Conservation (phyloP, 257 asterid species). For the Osmanthus fragrans region DNA sequence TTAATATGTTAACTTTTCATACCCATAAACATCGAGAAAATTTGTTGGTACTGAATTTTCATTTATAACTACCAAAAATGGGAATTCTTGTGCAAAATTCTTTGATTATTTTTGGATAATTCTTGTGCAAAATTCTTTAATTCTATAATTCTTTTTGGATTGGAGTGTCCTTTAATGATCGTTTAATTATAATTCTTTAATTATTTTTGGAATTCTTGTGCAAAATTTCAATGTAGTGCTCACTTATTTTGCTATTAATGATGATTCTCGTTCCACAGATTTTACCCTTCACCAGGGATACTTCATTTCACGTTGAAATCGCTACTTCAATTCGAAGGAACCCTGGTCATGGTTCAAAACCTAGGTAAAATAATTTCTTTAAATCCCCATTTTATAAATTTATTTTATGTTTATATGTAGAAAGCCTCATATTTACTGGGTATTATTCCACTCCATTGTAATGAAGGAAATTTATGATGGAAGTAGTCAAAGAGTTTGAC, state of each 20-base stretch:
- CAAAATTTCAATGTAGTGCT: slow-evolving; percentile 3
- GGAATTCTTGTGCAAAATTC: too few relatives aligned
- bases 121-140: too few relatives aligned
- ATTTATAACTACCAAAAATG: neutral
- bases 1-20: neutral
- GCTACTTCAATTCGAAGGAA: slow-evolving; percentile 25
- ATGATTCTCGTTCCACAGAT: neutral
- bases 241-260: slow-evolving; percentile 4
- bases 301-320: slow-evolving; percentile 20
- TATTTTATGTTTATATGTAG: neutral
- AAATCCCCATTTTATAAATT: neutral
- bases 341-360: slow-evolving; percentile 28
- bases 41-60: neutral
- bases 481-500: neutral
- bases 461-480: neutral
- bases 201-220: too few relatives aligned
- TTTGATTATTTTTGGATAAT: too few relatives aligned
- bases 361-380: slow-evolving; percentile 30
- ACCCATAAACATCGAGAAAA: neutral
- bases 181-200: too few relatives aligned
- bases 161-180: too few relatives aligned
- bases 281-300: slow-evolving; percentile 2
- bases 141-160: too few relatives aligned
- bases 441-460: neutral
- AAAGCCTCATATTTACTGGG: neutral